Percentiles rank a stretch among this genome's conserved stretches.
These are phyloP conservation scores for Tuber melanosporum DNA, from an alignment of 495 filamentous ascomycete species.

Conservation along the genomic window DNA sequence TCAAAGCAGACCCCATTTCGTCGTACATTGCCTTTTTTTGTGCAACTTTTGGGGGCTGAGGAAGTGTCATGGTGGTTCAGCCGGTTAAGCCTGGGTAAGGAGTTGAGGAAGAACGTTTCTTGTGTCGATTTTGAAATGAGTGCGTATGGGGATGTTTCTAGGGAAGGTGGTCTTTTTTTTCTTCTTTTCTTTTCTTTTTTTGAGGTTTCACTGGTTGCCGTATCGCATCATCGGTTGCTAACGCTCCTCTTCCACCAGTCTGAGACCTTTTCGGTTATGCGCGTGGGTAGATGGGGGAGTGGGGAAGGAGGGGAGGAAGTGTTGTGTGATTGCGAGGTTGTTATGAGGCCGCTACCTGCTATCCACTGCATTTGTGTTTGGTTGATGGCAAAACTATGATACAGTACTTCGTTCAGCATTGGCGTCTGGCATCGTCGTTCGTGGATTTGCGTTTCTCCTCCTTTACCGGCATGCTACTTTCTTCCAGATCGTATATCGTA, in stretches of 20 bases:
- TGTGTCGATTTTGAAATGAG: neutral
- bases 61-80: neutral
- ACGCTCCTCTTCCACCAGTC: neutral
- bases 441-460: neutral
- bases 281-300: neutral
- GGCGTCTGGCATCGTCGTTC: neutral
- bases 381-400: neutral
- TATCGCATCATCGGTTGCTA: neutral
- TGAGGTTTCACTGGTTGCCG: neutral
- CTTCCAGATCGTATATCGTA: neutral
- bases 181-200: neutral
- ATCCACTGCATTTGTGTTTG: neutral
- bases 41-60: neutral
- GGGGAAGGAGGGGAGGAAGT: neutral
- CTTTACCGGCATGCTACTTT: conserved; percentile 1
- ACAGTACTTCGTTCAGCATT: neutral
- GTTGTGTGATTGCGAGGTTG: neutral
- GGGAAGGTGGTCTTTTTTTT: neutral
- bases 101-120: neutral
- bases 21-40: neutral
- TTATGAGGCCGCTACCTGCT: neutral
- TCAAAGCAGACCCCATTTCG: neutral
- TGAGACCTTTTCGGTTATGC: neutral
- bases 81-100: neutral
- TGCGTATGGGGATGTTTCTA: neutral